A percentile compares a stretch with the other conserved stretches of the same genome.
Evolutionary conservation across 495 filamentous ascomycete genomes (phyloP).

Genomic region (Pyronema omphalodes): DNA sequence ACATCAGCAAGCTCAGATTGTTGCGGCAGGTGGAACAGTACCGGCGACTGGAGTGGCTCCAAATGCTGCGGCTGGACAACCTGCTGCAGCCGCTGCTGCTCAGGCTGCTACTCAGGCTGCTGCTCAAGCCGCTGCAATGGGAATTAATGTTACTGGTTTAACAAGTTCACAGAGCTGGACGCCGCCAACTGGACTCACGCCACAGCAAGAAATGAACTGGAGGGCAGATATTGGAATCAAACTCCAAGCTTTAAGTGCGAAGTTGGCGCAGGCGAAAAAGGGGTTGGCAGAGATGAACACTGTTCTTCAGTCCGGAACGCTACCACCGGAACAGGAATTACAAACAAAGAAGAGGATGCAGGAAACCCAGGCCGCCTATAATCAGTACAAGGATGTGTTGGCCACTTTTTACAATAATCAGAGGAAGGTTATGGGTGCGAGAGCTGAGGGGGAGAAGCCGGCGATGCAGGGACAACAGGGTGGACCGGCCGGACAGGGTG

Average conservation of each 20-base stretch:
- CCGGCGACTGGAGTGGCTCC: not conserved
- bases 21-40: constrained; percentile 4
- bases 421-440: constrained; percentile 6
- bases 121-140: not conserved
- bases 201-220: constrained; percentile 17
- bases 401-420: constrained; percentile 18
- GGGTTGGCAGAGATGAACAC: constrained; percentile 9
- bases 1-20: not conserved
- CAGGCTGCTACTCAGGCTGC: constrained; percentile 1
- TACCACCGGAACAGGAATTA: constrained; percentile 12
- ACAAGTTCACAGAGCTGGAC: constrained; percentile 12
- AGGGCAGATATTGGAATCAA: constrained; percentile 14
- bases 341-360: constrained; percentile 10
- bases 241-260: constrained; percentile 13
- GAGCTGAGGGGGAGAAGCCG: no score
- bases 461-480: constrained; percentile 5
- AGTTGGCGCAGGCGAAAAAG: constrained; percentile 15
- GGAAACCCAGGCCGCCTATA: constrained; percentile 8
- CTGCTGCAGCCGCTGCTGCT: not conserved
- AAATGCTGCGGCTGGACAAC: not conserved
- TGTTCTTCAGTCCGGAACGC: constrained; percentile 5
- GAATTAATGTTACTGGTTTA: not conserved
- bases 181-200: constrained; percentile 9
- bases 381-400: constrained; percentile 18
- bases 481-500: not conserved